Evolutionary conservation across 345 rosid genomes (phyloP).

Genomic region (Salix exigua): DNA sequence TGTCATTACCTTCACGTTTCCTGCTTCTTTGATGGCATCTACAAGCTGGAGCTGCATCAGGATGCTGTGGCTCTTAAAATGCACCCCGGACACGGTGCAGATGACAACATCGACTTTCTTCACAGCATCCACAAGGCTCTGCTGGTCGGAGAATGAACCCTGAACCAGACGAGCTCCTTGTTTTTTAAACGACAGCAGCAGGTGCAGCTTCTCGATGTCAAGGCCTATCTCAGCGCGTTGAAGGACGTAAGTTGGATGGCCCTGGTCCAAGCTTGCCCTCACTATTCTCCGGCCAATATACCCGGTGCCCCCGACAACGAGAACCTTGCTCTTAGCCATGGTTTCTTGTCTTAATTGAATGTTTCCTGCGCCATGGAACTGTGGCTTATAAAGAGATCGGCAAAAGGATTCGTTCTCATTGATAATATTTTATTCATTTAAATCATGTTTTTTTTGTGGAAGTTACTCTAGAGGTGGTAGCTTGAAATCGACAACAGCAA

Average conservation of each 20-base stretch:
- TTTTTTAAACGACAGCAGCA: conserved; percentile 44
- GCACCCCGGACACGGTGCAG: conserved; percentile 62
- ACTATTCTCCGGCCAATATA: conserved; percentile 58
- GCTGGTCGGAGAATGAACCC: conserved; percentile 45
- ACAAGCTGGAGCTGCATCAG: conserved; percentile 54
- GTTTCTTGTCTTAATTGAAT: neutral
- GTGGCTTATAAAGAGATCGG: neutral
- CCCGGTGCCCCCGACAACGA: conserved; percentile 64
- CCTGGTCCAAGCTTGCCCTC: conserved; percentile 48
- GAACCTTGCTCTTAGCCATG: conserved; percentile 46
- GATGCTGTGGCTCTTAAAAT: conserved; percentile 51
- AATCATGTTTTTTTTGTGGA: too few relatives aligned
- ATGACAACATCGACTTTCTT: conserved; percentile 57
- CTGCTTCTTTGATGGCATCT: conserved; percentile 64
- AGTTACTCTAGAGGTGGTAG: neutral
- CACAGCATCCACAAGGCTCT: conserved; percentile 48
- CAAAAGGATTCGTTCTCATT: neutral
- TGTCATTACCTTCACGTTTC: conserved; percentile 52
- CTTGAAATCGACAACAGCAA: neutral
- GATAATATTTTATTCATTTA: too few relatives aligned
- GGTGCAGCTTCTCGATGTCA: conserved; percentile 61
- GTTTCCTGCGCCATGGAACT: neutral
- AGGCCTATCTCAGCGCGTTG: conserved; percentile 56
- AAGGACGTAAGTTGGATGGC: conserved; percentile 52
- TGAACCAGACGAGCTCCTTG: conserved; percentile 47